Base-by-base conservation (phyloP, 495 filamentous ascomycete genomes). In the Penicillium manginii region DNA sequence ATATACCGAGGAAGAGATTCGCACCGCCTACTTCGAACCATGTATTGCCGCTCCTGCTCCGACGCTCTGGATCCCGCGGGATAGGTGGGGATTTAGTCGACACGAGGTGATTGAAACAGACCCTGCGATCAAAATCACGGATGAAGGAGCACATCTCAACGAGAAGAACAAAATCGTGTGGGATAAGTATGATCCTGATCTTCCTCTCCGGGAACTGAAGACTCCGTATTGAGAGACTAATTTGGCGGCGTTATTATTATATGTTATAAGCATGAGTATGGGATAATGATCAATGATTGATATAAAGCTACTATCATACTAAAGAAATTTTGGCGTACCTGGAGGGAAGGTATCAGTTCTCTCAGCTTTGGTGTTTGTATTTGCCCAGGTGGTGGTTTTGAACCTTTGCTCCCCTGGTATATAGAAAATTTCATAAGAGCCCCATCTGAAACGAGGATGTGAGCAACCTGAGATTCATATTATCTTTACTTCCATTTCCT, bases 31-130 rank as follows among this genome's bases (percentile, higher is more conserved):
- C 64, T 81, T 81, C 52, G 83, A 91, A 61, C 89, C 89, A 0
- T 86, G 87, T 40, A 81, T 92, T 60, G 84, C 81, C 52, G 71
- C 75, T 11, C 73, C 73, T 0, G 77, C 83, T 0, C 87, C 88
- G 6, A 74, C 78, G 42, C 72, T 92, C 8, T 92, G 89, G 89
- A 83, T 92, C 5, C 87, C 88, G 0, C 76, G 77, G 18, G 89
- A 92, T 68, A 74, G 82, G 2, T 86, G 83, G 63, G 84, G 86
- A 2, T 83, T 91, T 18, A 85, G 82, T 56, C 68, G 70, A 31
- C 81, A 86, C 60, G 89, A 91, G 67, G 72, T 89, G 39, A 66
- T 81, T 45, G 80, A 88, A 49, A 87, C 82, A 4, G 72, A 75
- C 57, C 68, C 76, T 1, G 66, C 70, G 8, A 84, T 86, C 8